Percentiles rank a stretch among this genome's conserved stretches.
Evolutionary conservation across 2,329 filamentous ascomycete species (phyloP).

Genomic region (Endoconidiophora laricicola): DNA sequence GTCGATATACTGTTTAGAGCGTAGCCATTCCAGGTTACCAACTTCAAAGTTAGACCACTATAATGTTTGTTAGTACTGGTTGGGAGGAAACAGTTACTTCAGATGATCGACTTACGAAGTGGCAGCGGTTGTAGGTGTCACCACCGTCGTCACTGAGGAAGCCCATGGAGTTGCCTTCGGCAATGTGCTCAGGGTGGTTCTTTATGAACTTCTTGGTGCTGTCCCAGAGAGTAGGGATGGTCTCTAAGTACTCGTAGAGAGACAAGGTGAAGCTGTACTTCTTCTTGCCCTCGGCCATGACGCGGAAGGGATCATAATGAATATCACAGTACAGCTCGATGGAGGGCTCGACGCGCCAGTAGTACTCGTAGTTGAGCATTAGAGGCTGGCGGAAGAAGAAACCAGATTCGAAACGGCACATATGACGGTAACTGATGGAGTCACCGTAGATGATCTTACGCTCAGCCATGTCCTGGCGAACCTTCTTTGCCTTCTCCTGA

Average conservation of each 20-base stretch:
- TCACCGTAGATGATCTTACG: slow-evolving; percentile 98
- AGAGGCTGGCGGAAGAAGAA: slow-evolving; percentile 96
- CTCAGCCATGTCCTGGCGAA: slow-evolving; percentile 84
- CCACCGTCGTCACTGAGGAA: slow-evolving; percentile 88
- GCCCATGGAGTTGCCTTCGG: slow-evolving; percentile 66
- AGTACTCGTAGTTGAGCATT: slow-evolving; percentile 96
- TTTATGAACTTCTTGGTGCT: slow-evolving; percentile 89
- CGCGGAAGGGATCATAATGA: slow-evolving; percentile 88
- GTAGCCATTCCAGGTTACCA: slow-evolving; percentile 83
- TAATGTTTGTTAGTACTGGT: slow-evolving; percentile 20
- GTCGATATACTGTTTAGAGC: slow-evolving; percentile 74
- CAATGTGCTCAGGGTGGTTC: slow-evolving; percentile 76
- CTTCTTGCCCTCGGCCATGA: slow-evolving; percentile 90
- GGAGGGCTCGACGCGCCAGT: slow-evolving; percentile 97
- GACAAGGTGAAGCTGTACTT: slow-evolving; percentile 97
- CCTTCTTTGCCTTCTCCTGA: slow-evolving; percentile 77
- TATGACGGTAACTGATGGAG: slow-evolving; percentile 92
- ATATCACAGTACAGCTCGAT: slow-evolving; percentile 94
- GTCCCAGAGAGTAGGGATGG: slow-evolving; percentile 90
- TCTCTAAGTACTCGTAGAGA: slow-evolving; percentile 91
- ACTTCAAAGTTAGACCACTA: slow-evolving; percentile 99
- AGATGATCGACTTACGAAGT: slow-evolving; percentile 56
- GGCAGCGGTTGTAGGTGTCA: slow-evolving; percentile 89
- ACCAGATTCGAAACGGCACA: slow-evolving; percentile 97
- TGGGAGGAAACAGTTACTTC: background rate